Percentiles rank a stretch among this genome's conserved stretches.
Evolutionary conservation across 2,329 filamentous ascomycete genomes (phyloP).

Genomic region (Aspergillus fischeri): DNA sequence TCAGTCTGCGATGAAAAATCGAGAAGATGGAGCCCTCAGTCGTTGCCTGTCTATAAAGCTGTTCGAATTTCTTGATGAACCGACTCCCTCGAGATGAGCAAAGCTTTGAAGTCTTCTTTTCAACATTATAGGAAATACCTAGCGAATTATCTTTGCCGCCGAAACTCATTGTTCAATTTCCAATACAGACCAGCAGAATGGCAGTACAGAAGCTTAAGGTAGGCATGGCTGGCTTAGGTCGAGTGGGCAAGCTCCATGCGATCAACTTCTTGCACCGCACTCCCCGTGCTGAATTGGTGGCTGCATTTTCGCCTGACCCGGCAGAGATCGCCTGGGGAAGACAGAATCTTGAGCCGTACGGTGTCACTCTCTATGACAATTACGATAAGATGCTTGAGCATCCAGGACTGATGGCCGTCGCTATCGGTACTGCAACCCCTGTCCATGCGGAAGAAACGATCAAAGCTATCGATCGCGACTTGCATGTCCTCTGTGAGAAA

Average conservation of each 20-base stretch:
- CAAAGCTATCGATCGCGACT: constrained; percentile 51
- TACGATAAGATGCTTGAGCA: constrained; percentile 57
- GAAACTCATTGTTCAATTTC: not conserved
- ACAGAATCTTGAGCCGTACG: constrained; percentile 47
- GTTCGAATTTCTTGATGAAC: not conserved
- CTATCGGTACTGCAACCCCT: constrained; percentile 53
- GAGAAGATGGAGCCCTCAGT: not conserved
- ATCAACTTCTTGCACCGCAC: constrained; percentile 46
- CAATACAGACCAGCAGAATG: constrained; percentile 13
- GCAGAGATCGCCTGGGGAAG: constrained; percentile 49
- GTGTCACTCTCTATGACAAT: constrained; percentile 50
- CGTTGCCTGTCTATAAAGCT: not conserved
- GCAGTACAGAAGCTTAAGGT: constrained; percentile 37
- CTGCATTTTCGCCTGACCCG: constrained; percentile 45
- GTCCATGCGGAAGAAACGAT: constrained; percentile 56
- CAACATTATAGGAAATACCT: not conserved
- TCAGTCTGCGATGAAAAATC: not conserved
- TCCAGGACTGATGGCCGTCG: constrained; percentile 52
- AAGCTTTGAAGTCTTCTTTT: not conserved
- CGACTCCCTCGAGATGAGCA: no score
- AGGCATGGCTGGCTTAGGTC: constrained; percentile 48
- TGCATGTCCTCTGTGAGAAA: constrained; percentile 57
- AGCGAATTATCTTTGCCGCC: not conserved
- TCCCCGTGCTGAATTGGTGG: constrained; percentile 48
- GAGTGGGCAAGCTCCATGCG: constrained; percentile 51